A percentile compares a stretch with the other conserved stretches of the same genome.
These are phyloP conservation scores for Pulveroboletus ravenelii DNA, from an alignment of 768 basidiomycete species.

Conservation along the genomic window DNA sequence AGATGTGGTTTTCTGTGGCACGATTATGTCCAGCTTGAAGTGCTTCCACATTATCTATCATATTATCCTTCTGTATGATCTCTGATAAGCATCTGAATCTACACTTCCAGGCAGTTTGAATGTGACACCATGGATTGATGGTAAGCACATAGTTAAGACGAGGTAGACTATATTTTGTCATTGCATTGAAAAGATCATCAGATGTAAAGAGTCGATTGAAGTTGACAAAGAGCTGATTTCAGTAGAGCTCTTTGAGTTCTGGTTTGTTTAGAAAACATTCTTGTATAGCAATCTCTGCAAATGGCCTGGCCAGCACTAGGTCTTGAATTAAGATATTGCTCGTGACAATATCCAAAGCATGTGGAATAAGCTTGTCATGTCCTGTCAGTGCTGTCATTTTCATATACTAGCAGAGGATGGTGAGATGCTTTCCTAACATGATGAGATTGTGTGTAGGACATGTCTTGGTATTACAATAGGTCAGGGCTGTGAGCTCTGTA, in stretches of 20 bases:
- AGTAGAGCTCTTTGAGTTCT: neutral
- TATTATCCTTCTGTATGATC: neutral
- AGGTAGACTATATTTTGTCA: neutral
- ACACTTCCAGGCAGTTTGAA: conserved; percentile 2
- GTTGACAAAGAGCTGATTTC: neutral
- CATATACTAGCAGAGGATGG: neutral
- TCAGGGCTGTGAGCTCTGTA: neutral
- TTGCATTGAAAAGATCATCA: neutral
- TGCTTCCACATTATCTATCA: neutral
- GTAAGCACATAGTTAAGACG: neutral
- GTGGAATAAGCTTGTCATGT: conserved; percentile 4
- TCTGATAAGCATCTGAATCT: neutral
- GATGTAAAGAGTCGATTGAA: neutral
- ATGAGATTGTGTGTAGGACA: neutral
- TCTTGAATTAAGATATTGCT: neutral
- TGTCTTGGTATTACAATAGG: neutral
- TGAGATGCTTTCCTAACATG: neutral
- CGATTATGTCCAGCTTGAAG: neutral
- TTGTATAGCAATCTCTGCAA: neutral
- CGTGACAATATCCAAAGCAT: neutral
- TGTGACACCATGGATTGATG: neutral
- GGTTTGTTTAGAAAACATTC: neutral
- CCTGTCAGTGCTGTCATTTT: neutral
- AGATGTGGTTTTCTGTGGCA: neutral
- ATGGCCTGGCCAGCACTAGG: neutral